Evolutionary conservation across 768 basidiomycete genomes (phyloP), one percentile per base, ranked within the genome.

Genomic region (Tricholoma terreum): DNA sequence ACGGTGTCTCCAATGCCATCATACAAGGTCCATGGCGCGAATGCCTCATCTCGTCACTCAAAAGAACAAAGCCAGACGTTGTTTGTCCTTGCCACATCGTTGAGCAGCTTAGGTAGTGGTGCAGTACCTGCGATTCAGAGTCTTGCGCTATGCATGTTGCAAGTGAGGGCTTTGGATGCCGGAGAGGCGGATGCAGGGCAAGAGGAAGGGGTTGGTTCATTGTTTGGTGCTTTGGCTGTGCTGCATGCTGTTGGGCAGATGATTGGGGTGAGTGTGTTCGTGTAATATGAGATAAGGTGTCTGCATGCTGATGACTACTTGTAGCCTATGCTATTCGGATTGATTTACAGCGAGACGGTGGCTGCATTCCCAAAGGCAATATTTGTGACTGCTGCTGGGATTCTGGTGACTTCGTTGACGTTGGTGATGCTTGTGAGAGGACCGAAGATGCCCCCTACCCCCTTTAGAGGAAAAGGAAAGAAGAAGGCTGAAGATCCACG

Each of bases 221-320:
- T 92, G 19, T 87, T 93, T 56, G 86, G 89, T 30, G 87, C 88
- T 1, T 72, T 92, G 35, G 84, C 88, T 10, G 79, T 89, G 33
- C 67, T 92, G 61, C 86, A 90, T 58, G 84, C 89, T 0, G 71
- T 81, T 4, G 86, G 86, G 12, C 83, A 85, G 67, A 84, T 84
- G 75, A 89, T 92, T 50, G 77, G 87, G 49, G 79, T 80, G 59
- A 62, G 75, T 66, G 54, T 55, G n/a, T n/a, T n/a, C n/a, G n/a
- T 30, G 21, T 49, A 22, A 15, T 50, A 60, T n/a, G 22, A 14
- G 22, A 17, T 2, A 19, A 30, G 7, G 42, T 5, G 11, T 22
- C 8, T 24, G 22, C 14, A 36, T 31, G 30, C 58, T 63, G 45
- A 61, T 56, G 10, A 24, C 10, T 21, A 17, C 40, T 54, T 50